Percentiles rank a stretch among this genome's conserved stretches.
These are phyloP conservation scores for Echinosophora koreensis DNA, from an alignment of 306 rosid genomes.

Conservation along the genomic window DNA sequence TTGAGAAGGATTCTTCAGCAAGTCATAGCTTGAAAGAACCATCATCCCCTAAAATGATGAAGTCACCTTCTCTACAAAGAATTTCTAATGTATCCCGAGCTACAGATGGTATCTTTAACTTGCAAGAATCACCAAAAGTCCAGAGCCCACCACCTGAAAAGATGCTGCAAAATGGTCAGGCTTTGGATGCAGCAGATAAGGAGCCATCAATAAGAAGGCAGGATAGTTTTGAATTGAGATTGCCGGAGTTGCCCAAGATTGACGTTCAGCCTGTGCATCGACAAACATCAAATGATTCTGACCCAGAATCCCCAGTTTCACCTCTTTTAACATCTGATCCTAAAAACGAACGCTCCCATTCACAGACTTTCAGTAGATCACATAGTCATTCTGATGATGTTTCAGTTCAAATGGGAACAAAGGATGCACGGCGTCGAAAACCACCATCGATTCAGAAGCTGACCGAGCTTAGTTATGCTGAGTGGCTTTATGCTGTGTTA, in stretches of 20 bases:
- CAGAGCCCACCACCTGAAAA: slow-evolving; percentile 86
- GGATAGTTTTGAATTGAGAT: slow-evolving; percentile 96
- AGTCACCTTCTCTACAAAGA: slow-evolving; percentile 96
- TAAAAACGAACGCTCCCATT: slow-evolving; percentile 95
- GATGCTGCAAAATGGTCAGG: slow-evolving; percentile 82
- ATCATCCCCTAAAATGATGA: slow-evolving; percentile 87
- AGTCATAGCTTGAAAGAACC: slow-evolving; percentile 86
- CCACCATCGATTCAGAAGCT: slow-evolving; percentile 92
- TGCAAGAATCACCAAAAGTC: slow-evolving; percentile 78
- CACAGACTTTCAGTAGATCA: slow-evolving; percentile 93
- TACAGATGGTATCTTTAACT: slow-evolving; percentile 62
- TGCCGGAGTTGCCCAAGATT: slow-evolving; percentile 90
- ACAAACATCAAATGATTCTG: slow-evolving; percentile 82
- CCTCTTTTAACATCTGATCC: slow-evolving; percentile 97
- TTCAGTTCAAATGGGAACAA: slow-evolving; percentile 58
- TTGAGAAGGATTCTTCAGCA: slow-evolving; percentile 91
- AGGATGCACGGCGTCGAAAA: slow-evolving; percentile 58
- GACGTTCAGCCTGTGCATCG: slow-evolving; percentile 79
- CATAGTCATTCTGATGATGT: slow-evolving; percentile 79
- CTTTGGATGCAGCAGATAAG: slow-evolving; percentile 69
- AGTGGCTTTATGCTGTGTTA: slow-evolving; percentile 96
- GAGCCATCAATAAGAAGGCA: slow-evolving; percentile 90
- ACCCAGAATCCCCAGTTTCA: slow-evolving; percentile 95
- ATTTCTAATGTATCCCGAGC: slow-evolving; percentile 66
- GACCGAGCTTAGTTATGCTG: slow-evolving; percentile 86